Evolutionary conservation across 345 rosid genomes (phyloP).

Genomic region (Syzygium jambos): DNA sequence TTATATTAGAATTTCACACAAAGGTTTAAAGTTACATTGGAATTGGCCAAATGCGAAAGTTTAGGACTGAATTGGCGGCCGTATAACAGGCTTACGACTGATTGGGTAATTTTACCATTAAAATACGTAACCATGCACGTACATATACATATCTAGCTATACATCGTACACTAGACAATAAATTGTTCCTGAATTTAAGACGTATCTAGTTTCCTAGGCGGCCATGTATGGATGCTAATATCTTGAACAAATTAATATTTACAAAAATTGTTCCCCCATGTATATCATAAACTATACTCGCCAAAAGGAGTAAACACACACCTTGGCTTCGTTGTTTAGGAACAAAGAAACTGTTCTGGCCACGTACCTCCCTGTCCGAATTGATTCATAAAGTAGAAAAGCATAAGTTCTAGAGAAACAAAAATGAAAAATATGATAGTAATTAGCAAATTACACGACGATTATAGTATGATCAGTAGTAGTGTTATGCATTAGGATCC

Average conservation of each 20-base stretch:
- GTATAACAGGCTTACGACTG: too few species aligned
- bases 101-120: too few species aligned
- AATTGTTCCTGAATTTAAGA: neutral
- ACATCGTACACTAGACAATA: neutral
- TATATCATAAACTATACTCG: neutral
- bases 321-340: conserved; percentile 57
- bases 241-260: neutral
- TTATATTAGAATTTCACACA: too few species aligned
- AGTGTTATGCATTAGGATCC: neutral
- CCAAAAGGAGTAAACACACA: neutral
- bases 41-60: too few species aligned
- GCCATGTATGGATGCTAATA: neutral
- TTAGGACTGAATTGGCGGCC: too few species aligned
- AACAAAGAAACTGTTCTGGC: conserved; percentile 52
- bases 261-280: neutral
- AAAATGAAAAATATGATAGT: neutral
- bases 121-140: too few species aligned
- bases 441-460: neutral
- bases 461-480: neutral
- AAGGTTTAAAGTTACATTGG: too few species aligned
- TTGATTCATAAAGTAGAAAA: neutral
- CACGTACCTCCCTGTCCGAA: conserved; percentile 57
- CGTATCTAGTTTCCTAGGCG: neutral
- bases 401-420: neutral
- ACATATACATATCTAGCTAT: neutral